Base-by-base conservation (phyloP, 345 rosid genomes). In the Gossypium anomalum region DNA sequence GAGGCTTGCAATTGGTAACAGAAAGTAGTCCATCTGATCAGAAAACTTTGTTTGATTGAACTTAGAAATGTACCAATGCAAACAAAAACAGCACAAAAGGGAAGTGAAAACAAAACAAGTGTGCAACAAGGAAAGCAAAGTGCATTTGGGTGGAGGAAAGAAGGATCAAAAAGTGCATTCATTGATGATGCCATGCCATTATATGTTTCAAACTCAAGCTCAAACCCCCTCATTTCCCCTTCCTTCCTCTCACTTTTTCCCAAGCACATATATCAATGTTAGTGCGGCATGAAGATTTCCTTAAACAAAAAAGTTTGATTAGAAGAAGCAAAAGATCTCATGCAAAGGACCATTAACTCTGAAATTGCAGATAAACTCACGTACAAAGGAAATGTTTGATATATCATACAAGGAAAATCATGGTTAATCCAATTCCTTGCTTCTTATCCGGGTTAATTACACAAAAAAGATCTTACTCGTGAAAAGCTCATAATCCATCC, bases 101-200 rank as follows among this genome's bases (percentile, higher is more conserved):
- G 20, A 22, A 27, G 56, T 34, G 41, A 38, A 8, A 25, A 7
- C 25, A 27, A 23, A 51, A 9, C 49, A 45, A 10, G 16, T 53
- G 51, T 55, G 63, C 56, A 34, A 38, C 43, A 14, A 17, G 49
- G 49, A 63, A 34, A 22, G 48, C 51, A 64, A 64, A n/a, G 51
- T 64, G 25, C 14, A 17, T n/a, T 80, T 73, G 48, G 61, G 74
- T 58, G 74, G 66, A 72, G 53, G 53, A 78, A 63, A 34, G 76
- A 63, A 81, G 75, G 64, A 68, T 25, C 65, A 23, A 45, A 20
- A 25, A 27, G 51, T 72, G 48, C 14, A 5, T 2, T 23, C 55
- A 67, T 59, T 72, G 55, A 71, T 34, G 41, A 61, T 56, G 9
- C 38, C 70, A 47, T 56, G 49, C 38, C 22, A 27, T 43, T 17